Percentiles rank a stretch among this genome's conserved stretches.
These are phyloP conservation scores for Starmerella cellae DNA, from an alignment of 805 yeast genomes.

Conservation along the genomic window DNA sequence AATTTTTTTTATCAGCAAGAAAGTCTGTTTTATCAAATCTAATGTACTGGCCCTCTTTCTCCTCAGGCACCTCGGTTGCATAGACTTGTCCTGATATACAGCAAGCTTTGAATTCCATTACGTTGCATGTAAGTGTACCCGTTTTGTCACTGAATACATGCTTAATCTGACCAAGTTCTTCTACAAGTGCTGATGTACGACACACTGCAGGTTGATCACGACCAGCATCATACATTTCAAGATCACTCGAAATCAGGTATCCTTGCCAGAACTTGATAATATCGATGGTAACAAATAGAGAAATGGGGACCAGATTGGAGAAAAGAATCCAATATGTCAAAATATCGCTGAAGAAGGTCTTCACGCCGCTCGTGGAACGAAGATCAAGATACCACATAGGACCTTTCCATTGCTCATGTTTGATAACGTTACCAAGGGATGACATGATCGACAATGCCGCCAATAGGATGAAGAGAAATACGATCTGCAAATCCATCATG, in stretches of 20 bases:
- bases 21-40: slow-evolving; percentile 25
- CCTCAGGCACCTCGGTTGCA: slow-evolving; percentile 83
- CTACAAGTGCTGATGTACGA: slow-evolving; percentile 88
- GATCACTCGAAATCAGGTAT: slow-evolving; percentile 78
- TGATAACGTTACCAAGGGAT: slow-evolving; percentile 75
- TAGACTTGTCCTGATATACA: slow-evolving; percentile 87
- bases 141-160: slow-evolving; percentile 95
- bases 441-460: slow-evolving; percentile 66
- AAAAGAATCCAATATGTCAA: slow-evolving; percentile 92
- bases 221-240: slow-evolving; percentile 79
- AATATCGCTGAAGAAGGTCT: slow-evolving; percentile 70
- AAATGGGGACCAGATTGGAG: slow-evolving; percentile 94
- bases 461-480: slow-evolving; percentile 72
- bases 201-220: slow-evolving; percentile 92
- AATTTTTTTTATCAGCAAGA: slow-evolving; percentile 17
- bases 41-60: slow-evolving; percentile 68
- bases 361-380: slow-evolving; percentile 52
- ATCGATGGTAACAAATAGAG: slow-evolving; percentile 91
- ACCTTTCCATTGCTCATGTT: slow-evolving; percentile 40
- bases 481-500: slow-evolving; percentile 81
- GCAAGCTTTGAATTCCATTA: slow-evolving; percentile 92
- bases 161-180: slow-evolving; percentile 93
- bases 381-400: slow-evolving; percentile 52
- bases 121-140: slow-evolving; percentile 88
- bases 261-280: slow-evolving; percentile 93